These are phyloP conservation scores for Metschnikowia chrysomelidarum DNA, from an alignment of 805 yeast species.

Conservation along the genomic window DNA sequence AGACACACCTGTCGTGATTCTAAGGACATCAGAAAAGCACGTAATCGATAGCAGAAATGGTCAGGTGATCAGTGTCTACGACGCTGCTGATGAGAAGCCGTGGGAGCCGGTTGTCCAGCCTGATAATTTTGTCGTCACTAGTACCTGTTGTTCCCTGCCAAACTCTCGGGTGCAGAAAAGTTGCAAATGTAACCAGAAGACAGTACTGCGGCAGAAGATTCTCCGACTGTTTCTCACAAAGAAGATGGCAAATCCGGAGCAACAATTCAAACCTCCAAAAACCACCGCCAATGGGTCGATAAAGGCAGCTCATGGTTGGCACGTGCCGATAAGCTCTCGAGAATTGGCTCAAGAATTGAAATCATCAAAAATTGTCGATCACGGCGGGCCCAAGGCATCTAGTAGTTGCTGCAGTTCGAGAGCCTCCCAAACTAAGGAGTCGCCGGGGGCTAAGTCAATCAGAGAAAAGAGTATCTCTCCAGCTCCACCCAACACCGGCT, in stretches of 20 bases:
- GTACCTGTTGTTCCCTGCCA: conserved; percentile 32
- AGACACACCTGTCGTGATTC: conserved; percentile 29
- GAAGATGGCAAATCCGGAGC: conserved; percentile 14
- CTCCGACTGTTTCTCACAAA: conserved; percentile 31
- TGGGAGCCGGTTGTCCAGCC: conserved; percentile 10
- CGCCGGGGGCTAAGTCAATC: no score
- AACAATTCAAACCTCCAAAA: no score
- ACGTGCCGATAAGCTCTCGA: no score
- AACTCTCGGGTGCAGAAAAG: conserved; percentile 19
- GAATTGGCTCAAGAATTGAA: no score
- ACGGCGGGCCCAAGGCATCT: no score
- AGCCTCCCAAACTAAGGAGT: no score
- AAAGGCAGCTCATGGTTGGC: no score
- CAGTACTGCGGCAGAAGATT: conserved; percentile 35
- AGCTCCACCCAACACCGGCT: no score
- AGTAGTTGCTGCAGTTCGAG: no score
- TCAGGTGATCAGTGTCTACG: conserved; percentile 40
- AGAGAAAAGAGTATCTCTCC: no score
- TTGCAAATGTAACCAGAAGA: conserved; percentile 33
- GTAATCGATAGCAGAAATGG: conserved; percentile 38
- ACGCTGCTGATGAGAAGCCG: conserved; percentile 7
- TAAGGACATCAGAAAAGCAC: conserved; percentile 38
- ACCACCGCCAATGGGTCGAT: no score
- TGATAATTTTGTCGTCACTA: conserved; percentile 34
- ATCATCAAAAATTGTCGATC: no score